Percentiles rank a stretch among this genome's conserved stretches.
These are phyloP conservation scores for Pestalotiopsis sp. DNA, from an alignment of 2,329 filamentous ascomycete genomes.

Conservation along the genomic window DNA sequence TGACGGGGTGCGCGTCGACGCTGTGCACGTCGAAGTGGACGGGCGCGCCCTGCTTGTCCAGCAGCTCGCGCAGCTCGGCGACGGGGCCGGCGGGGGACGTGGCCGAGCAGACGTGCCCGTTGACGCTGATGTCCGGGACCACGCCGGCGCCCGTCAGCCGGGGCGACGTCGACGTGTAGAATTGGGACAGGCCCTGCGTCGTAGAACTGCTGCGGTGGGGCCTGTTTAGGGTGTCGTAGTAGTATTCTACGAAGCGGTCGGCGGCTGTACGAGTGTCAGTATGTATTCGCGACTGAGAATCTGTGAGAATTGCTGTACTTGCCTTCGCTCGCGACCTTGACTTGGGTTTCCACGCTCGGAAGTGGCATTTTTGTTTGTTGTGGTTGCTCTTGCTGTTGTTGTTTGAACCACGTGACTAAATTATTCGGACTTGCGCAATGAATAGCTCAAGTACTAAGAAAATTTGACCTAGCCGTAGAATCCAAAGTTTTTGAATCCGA, in stretches of 20 bases:
- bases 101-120: slow-evolving; percentile 64
- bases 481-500: background rate
- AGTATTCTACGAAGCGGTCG: slow-evolving; percentile 70
- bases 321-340: slow-evolving; percentile 38
- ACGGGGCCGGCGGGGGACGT: slow-evolving; percentile 43
- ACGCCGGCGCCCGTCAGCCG: slow-evolving; percentile 52
- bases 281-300: background rate
- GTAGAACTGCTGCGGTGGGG: slow-evolving; percentile 44
- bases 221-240: slow-evolving; percentile 74
- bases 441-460: background rate
- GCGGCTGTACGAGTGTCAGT: slow-evolving; percentile 54
- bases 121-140: slow-evolving; percentile 74
- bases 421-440: background rate
- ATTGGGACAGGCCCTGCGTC: slow-evolving; percentile 61
- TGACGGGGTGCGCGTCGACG: slow-evolving; percentile 78
- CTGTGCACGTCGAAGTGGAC: slow-evolving; percentile 70
- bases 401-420: background rate
- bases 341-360: slow-evolving; percentile 28
- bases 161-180: slow-evolving; percentile 67
- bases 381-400: background rate
- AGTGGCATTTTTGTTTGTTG: slow-evolving; percentile 22
- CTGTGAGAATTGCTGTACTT: slow-evolving; percentile 13
- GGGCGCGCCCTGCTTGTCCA: slow-evolving; percentile 55
- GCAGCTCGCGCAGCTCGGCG: slow-evolving; percentile 67
- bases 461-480: background rate